Percentiles rank a stretch among this genome's conserved stretches.
Conservation (phyloP, 2,329 filamentous ascomycete species). For the Fusarium tricinctum region DNA sequence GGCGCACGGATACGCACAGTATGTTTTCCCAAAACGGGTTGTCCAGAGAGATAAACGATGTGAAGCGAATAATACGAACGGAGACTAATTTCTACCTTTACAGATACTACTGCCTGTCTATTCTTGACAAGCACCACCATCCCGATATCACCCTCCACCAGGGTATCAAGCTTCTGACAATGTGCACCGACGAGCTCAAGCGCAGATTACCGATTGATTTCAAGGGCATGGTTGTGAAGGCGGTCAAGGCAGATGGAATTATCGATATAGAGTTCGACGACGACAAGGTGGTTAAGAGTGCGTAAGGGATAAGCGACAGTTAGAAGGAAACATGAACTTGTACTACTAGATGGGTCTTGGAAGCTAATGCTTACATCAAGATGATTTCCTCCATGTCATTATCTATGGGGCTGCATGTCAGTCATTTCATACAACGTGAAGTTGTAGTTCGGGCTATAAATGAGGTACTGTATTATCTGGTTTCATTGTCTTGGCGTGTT, state of each 20-base stretch:
- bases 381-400: slow-evolving; percentile 40
- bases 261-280: slow-evolving; percentile 88
- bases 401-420: not conserved
- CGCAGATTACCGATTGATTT: slow-evolving; percentile 97
- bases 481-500: not conserved
- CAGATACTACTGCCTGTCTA: slow-evolving; percentile 97
- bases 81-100: slow-evolving; percentile 43
- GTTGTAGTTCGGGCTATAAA: not conserved
- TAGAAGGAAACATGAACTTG: slow-evolving; percentile 51
- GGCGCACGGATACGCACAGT: slow-evolving; percentile 98
- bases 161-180: slow-evolving; percentile 90
- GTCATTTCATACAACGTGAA: not conserved
- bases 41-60: not conserved
- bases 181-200: slow-evolving; percentile 98
- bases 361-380: slow-evolving; percentile 46
- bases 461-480: not conserved
- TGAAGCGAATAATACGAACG: not conserved
- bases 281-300: slow-evolving; percentile 76
- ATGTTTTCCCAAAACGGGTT: slow-evolving; percentile 56
- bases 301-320: slow-evolving; percentile 57
- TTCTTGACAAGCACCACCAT: slow-evolving; percentile 98
- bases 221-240: slow-evolving; percentile 96
- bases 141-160: slow-evolving; percentile 91
- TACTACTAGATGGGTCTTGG: slow-evolving; percentile 55
- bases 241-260: slow-evolving; percentile 94